These are phyloP conservation scores for Margaritispora aquatica DNA, from an alignment of 495 filamentous ascomycete species.

Conservation along the genomic window DNA sequence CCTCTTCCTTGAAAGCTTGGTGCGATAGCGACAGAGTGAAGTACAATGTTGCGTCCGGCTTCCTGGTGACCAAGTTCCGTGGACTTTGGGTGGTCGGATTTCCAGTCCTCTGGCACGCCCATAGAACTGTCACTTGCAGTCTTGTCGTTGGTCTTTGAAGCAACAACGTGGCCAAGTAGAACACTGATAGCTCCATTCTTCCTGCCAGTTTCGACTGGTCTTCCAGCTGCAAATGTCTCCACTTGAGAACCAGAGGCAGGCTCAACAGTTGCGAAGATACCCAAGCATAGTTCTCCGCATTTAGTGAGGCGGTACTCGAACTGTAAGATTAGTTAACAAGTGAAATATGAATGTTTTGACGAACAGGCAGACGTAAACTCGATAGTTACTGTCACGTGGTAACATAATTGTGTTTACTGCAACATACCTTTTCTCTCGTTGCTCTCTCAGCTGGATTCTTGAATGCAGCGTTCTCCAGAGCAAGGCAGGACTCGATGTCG, in stretches of 20 bases:
- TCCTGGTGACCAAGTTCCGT: conserved; percentile 56
- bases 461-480: conserved; percentile 72
- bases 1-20: conserved; percentile 68
- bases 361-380: conserved; percentile 1
- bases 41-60: conserved; percentile 61
- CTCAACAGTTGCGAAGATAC: conserved; percentile 64
- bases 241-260: conserved; percentile 36
- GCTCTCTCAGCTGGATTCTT: conserved; percentile 60
- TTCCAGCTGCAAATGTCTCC: conserved; percentile 40
- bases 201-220: conserved; percentile 41
- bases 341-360: background rate
- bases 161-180: conserved; percentile 77
- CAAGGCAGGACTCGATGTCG: conserved; percentile 70
- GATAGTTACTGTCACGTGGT: conserved; percentile 7
- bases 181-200: conserved; percentile 45
- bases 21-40: conserved; percentile 78
- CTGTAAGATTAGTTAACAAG: conserved; percentile 37
- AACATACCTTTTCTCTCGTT: conserved; percentile 70
- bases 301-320: conserved; percentile 73
- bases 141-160: conserved; percentile 55
- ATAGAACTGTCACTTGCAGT: conserved; percentile 72
- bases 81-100: conserved; percentile 26
- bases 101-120: conserved; percentile 63
- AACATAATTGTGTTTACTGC: background rate
- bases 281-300: conserved; percentile 75